Evolutionary conservation across 257 asterid genomes (phyloP).

Genomic region (Agastache rugosa): DNA sequence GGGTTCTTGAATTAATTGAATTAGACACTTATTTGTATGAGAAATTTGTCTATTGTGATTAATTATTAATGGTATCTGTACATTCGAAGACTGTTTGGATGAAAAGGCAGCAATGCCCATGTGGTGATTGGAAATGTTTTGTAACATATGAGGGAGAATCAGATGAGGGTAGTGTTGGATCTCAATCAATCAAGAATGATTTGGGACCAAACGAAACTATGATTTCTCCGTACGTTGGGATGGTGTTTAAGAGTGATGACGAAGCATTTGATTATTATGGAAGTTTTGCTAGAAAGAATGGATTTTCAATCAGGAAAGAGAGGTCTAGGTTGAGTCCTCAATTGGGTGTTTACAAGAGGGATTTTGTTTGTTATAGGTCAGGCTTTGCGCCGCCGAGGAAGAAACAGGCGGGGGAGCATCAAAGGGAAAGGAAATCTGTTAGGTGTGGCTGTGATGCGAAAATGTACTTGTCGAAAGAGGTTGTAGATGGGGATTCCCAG

Average conservation of each 20-base stretch:
- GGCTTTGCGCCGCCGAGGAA: constrained; percentile 71
- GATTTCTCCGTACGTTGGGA: constrained; percentile 67
- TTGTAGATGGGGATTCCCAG: constrained; percentile 60
- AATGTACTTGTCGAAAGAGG: constrained; percentile 70
- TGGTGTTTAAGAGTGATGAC: constrained; percentile 64
- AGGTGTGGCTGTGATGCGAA: constrained; percentile 77
- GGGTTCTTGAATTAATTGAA: constrained; percentile 21
- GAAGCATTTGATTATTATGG: constrained; percentile 65
- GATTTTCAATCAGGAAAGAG: constrained; percentile 69
- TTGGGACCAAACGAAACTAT: constrained; percentile 39
- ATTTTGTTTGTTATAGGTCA: constrained; percentile 70
- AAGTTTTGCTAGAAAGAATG: constrained; percentile 66
- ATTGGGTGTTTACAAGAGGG: constrained; percentile 70
- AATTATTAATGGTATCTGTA: constrained; percentile 47
- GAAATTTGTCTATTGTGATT: constrained; percentile 13
- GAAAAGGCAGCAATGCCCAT: constrained; percentile 69
- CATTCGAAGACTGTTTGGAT: constrained; percentile 60
- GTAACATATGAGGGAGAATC: constrained; percentile 53
- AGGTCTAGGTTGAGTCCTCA: constrained; percentile 75
- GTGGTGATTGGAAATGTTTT: constrained; percentile 84
- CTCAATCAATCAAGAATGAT: constrained; percentile 51
- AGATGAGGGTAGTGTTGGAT: constrained; percentile 42
- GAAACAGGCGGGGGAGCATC: constrained; percentile 60
- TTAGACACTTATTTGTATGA: not conserved
- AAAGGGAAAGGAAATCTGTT: constrained; percentile 67